phyloP scores from a whole-genome alignment of 2,329 filamentous ascomycete genomes.

The Neophaeococcomyces aloes region DNA sequence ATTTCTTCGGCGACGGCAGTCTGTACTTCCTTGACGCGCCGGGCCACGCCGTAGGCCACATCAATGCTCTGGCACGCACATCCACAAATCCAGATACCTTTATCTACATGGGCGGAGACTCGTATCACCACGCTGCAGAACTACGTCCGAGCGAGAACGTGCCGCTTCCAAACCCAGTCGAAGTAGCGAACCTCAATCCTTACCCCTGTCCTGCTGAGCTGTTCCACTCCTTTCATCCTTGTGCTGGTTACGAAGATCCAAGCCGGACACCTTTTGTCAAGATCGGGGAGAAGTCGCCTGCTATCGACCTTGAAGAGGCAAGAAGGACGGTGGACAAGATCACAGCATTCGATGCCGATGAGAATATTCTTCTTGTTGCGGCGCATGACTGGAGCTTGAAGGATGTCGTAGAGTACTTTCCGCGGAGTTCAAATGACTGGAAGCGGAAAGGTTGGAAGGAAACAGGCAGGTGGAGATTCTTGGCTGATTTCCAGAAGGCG shows the following conservation, averaged over 20 bases:
- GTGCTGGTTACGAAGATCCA: background rate
- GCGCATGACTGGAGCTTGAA: slow-evolving; percentile 23
- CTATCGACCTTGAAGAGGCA: slow-evolving; percentile 7
- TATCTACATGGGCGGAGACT: slow-evolving; percentile 43
- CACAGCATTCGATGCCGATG: slow-evolving; percentile 18
- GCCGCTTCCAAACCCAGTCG: background rate
- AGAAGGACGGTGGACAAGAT: slow-evolving; percentile 9
- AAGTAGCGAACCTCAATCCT: background rate
- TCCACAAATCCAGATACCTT: slow-evolving; percentile 27
- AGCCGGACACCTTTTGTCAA: slow-evolving; percentile 23
- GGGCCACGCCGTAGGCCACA: slow-evolving; percentile 39
- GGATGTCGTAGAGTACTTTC: slow-evolving; percentile 22
- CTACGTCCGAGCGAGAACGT: slow-evolving; percentile 29
- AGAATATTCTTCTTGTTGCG: slow-evolving; percentile 22
- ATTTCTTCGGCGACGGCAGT: slow-evolving; percentile 34
- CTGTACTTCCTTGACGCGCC: slow-evolving; percentile 38
- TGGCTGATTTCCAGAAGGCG: slow-evolving; percentile 9
- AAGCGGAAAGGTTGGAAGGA: slow-evolving; percentile 22
- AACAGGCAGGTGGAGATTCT: slow-evolving; percentile 11
- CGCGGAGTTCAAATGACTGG: slow-evolving; percentile 20
- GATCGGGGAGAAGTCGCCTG: slow-evolving; percentile 7
- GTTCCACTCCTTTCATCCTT: background rate
- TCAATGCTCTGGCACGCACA: slow-evolving; percentile 40
- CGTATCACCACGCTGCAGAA: slow-evolving; percentile 36
- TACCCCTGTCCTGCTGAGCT: background rate